Conservation (phyloP, 192 early-diverging fungal species). For the Mortierella claussenii region DNA sequence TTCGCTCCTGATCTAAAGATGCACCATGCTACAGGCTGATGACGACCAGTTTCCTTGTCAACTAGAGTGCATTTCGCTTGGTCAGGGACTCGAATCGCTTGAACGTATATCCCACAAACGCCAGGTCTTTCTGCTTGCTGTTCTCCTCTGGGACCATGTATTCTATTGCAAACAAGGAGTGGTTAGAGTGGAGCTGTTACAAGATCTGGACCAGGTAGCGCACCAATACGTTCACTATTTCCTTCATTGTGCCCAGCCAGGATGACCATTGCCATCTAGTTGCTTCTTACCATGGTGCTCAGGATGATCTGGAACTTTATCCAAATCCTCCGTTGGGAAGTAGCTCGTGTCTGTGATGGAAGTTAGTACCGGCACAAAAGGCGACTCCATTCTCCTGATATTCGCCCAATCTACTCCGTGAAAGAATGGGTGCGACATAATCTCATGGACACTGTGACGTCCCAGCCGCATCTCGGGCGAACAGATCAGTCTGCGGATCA, state of each 20-base stretch:
- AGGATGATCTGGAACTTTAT: slow-evolving; percentile 71
- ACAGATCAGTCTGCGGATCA: slow-evolving; percentile 92
- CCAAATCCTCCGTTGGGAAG: slow-evolving; percentile 95
- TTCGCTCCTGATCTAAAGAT: too few species aligned
- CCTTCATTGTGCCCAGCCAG: too few species aligned
- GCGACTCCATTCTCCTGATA: slow-evolving; percentile 85
- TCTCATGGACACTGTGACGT: slow-evolving; percentile 78
- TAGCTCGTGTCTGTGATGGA: slow-evolving; percentile 98
- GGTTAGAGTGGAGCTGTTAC: too few species aligned
- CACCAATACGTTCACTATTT: too few species aligned
- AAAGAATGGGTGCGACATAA: slow-evolving; percentile 96
- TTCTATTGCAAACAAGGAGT: too few species aligned
- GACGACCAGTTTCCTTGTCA: too few species aligned
- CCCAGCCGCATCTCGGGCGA: slow-evolving; percentile 88
- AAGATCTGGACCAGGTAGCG: too few species aligned
- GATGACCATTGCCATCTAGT: too few species aligned
- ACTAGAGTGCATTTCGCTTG: slow-evolving; percentile 64
- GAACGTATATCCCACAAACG: slow-evolving; percentile 99
- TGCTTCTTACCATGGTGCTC: slow-evolving; percentile 30
- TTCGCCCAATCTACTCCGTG: slow-evolving; percentile 91
- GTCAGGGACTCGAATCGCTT: slow-evolving; percentile 90
- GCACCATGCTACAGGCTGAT: too few species aligned
- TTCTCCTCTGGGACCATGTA: slow-evolving; percentile 41
- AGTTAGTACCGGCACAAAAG: slow-evolving; percentile 90
- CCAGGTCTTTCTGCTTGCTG: slow-evolving; percentile 87